Evolutionary conservation across 108 stramenopile species (phyloP).

Genomic region (Fragilaria crotonensis): DNA sequence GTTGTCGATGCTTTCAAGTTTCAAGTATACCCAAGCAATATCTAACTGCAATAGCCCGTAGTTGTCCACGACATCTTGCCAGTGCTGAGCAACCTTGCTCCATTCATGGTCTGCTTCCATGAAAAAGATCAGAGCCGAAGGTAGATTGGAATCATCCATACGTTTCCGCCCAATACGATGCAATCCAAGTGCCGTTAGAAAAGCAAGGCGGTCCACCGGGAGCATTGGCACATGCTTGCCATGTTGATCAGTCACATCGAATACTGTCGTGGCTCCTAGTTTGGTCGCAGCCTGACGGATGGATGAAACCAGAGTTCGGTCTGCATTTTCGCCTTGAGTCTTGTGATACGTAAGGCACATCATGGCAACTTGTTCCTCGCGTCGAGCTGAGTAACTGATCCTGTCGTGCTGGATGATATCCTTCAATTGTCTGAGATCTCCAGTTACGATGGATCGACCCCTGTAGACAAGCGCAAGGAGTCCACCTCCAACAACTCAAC

Average conservation of each 20-base stretch:
- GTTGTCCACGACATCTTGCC: slow-evolving; percentile 15
- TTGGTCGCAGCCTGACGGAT: slow-evolving; percentile 14
- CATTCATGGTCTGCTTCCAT: slow-evolving; percentile 26
- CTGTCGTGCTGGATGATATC: too few relatives aligned
- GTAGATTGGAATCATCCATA: slow-evolving; percentile 9
- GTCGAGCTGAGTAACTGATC: too few relatives aligned
- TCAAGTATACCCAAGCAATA: slow-evolving; percentile 22
- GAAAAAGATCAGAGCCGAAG: slow-evolving; percentile 16
- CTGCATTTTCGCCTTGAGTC: neutral
- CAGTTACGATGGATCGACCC: too few relatives aligned
- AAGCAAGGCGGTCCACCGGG: slow-evolving; percentile 8
- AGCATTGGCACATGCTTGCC: slow-evolving; percentile 19
- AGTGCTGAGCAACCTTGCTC: neutral
- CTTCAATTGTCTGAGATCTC: too few relatives aligned
- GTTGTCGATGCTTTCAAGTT: slow-evolving; percentile 8
- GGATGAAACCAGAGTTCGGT: slow-evolving; percentile 1
- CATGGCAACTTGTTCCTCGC: too few relatives aligned
- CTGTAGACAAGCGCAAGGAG: too few relatives aligned
- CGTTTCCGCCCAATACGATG: slow-evolving; percentile 20
- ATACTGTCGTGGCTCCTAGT: slow-evolving; percentile 2
- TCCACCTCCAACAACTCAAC: too few relatives aligned
- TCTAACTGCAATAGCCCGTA: slow-evolving; percentile 24
- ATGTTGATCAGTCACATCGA: slow-evolving; percentile 24
- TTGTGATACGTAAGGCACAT: too few relatives aligned
- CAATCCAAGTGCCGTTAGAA: slow-evolving; percentile 19